Base-by-base conservation (phyloP, 2,329 filamentous ascomycete genomes). In the Alternaria brassicae region DNA sequence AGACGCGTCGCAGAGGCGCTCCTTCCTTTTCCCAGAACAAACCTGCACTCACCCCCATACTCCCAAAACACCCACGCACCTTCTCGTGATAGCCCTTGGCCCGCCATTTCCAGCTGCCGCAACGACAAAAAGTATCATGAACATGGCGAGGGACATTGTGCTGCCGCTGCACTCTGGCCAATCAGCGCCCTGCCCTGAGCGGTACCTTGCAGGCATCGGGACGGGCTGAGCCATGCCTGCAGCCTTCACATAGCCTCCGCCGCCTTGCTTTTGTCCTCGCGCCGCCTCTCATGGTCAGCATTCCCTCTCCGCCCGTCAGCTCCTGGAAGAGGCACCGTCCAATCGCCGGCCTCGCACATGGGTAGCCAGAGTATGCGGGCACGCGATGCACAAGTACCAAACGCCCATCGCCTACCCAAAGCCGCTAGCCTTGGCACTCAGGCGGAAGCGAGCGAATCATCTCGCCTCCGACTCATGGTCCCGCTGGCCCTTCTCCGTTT, bases 401-500 rank as follows among this genome's bases (percentile, higher is more conserved):
- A 64, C 62, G 61, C 62, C 60, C 56, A 60, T 59, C 47, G 64
- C 61, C 21, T 58, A 57, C 59, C 47, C 65, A 61, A 67, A 60
- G 61, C 62, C 66, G 68, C 68, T 69, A 69, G 47, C n/a, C 39
- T 55, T 58, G 60, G 62, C 40, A 64, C 12, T 45, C 50, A 48
- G 47, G 51, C 48, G 40, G 44, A 68, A 63, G 60, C 67, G 63
- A 66, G 58, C 67, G 48, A 68, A 65, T 68, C 62, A 63, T 47
- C 57, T 56, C 58, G 37, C 41, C 41, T 36, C 54, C 53, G 39
- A 50, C 59, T 59, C 65, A 55, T 62, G 58, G 52, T 50, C 34
- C 63, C 39, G 49, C 39, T 65, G 19, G 56, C 41, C 53, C 41
- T 56, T 58, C 39, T 41, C 56, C 30, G 32, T 45, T n/a, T 56